Conservation (phyloP, 2,329 filamentous ascomycete species). For the Penicillium aurantiogriseum region DNA sequence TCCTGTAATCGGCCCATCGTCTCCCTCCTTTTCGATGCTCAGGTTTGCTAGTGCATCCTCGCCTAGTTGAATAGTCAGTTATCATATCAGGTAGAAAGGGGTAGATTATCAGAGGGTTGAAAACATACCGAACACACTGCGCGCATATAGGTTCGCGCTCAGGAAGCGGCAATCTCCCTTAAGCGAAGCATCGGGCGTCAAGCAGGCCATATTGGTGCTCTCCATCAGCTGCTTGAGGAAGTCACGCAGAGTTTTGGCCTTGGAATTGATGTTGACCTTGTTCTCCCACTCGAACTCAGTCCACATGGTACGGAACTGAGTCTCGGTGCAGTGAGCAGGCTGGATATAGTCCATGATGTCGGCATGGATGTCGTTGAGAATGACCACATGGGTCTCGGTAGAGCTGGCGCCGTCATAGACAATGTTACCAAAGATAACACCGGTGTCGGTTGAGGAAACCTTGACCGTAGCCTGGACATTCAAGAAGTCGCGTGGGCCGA, state of each 20-base stretch:
- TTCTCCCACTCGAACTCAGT: slow-evolving; percentile 99
- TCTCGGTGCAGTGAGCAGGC: slow-evolving; percentile 92
- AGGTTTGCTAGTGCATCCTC: slow-evolving; percentile 97
- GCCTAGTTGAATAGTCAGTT: slow-evolving; percentile 56
- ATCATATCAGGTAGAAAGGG: neutral
- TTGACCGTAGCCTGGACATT: slow-evolving; percentile 99
- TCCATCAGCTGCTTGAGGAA: slow-evolving; percentile 96
- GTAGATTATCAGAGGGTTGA: neutral
- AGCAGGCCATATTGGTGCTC: slow-evolving; percentile 96
- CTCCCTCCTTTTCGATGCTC: slow-evolving; percentile 96
- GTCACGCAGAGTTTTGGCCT: slow-evolving; percentile 84
- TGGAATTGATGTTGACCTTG: slow-evolving; percentile 99
- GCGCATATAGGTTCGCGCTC: slow-evolving; percentile 93
- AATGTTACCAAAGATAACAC: slow-evolving; percentile 98
- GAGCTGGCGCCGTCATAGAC: slow-evolving; percentile 93
- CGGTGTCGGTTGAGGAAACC: slow-evolving; percentile 95
- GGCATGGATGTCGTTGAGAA: slow-evolving; percentile 95
- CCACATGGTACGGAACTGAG: slow-evolving; percentile 99
- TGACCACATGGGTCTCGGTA: slow-evolving; percentile 93
- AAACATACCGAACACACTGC: slow-evolving; percentile 91
- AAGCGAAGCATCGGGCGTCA: slow-evolving; percentile 92
- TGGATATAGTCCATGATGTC: slow-evolving; percentile 99
- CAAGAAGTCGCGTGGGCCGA: slow-evolving; percentile 93
- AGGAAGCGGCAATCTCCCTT: slow-evolving; percentile 98
- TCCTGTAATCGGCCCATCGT: slow-evolving; percentile 90